Evolutionary conservation across 2,329 filamentous ascomycete species (phyloP), one percentile per base, ranked within the genome.

Genomic region (Sporothrix brunneoviolacea): DNA sequence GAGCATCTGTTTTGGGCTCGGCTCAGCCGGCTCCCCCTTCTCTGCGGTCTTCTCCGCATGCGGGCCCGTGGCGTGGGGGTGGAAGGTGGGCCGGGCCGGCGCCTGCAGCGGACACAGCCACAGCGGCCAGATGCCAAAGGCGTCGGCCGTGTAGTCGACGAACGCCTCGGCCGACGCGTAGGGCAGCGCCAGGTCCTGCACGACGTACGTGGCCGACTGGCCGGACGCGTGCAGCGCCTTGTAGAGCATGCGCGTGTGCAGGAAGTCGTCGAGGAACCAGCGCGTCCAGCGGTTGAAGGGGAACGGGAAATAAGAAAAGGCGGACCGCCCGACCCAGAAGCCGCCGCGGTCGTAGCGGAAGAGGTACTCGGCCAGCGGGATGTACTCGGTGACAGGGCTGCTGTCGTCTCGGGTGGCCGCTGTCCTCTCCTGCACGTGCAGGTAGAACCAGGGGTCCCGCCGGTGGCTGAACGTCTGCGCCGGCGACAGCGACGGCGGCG

Each of bases 261-360:
- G 64, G 60, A 88, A 87, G 67, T 85, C 81, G 68, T 88, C 82
- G 42, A 88, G 73, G 60, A 83, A 76, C 77, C 80, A 83, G 54
- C 84, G 78, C 39, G 80, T 84, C 63, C 78, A 73, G 51, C 71
- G 70, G 58, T 74, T 85, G 66, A 87, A 87, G 6, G 84, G 84
- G 37, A 72, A 69, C 40, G 65, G 65, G 71, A 86, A 87, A 70
- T 87, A 88, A 36, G 74, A 70, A 64, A 85, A 88, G 3, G 80
- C 82, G 13, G 77, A 76, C 7, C 70, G 68, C 38, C 82, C 84
- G 33, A 86, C 83, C 84, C 84, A 88, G 72, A 88, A 88, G 13
- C 81, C 83, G 47, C 82, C 84, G 39, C 84, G 78, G 65, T 88
- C 84, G 68, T 88, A 88, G 45, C 84, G 78, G 72, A 88, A 88